Base-by-base conservation (phyloP, 2,329 filamentous ascomycete species). In the Fusarium sp. region DNA sequence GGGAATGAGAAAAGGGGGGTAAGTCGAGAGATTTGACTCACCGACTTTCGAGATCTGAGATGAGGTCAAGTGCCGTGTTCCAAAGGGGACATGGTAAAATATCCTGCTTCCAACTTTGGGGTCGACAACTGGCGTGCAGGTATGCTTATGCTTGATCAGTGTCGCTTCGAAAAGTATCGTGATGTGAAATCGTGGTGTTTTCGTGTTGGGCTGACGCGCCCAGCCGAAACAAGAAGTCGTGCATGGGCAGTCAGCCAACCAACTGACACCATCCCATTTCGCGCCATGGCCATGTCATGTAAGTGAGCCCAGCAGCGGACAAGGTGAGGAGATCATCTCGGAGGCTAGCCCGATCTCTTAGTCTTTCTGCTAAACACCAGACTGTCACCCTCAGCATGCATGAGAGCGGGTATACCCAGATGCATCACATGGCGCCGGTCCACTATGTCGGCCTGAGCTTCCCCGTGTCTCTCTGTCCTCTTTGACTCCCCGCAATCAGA, bases 331-430 rank as follows among this genome's bases (percentile, higher is more conserved):
- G 69, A 72, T 69, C 54, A 64, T 39, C 60, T 68, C 29, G 61
- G 58, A 54, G 64, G 33, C 72, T 72, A 74, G 62, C 58, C 66
- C 56, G 43, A 73, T 73, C 65, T 75, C 65, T 64, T 64, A 64
- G 52, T 64, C 63, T 69, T 69, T 67, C 39, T 22, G n/a, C 24
- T 43, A 69, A 73, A 67, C 57, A 37, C 73, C 63, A 43, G 24
- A 56, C 22, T 29, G 59, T 58, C 39, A 48, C 56, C 41, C 60
- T 58, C 48, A 52, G 52, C 60, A 68, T 76, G 71, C 76, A 78
- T 27, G 29, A 75, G 29, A 69, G 74, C 74, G 76, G 76, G 62
- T 69, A 68, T 74, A 73, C 64, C 72, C 72, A 71, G 74, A 74
- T 72, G 69, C 71, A 65, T 72, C 71, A 69, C 66, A 69, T 48